phyloP scores from a whole-genome alignment of 1,284 basidiomycete species.

The Naganishia sp. region DNA sequence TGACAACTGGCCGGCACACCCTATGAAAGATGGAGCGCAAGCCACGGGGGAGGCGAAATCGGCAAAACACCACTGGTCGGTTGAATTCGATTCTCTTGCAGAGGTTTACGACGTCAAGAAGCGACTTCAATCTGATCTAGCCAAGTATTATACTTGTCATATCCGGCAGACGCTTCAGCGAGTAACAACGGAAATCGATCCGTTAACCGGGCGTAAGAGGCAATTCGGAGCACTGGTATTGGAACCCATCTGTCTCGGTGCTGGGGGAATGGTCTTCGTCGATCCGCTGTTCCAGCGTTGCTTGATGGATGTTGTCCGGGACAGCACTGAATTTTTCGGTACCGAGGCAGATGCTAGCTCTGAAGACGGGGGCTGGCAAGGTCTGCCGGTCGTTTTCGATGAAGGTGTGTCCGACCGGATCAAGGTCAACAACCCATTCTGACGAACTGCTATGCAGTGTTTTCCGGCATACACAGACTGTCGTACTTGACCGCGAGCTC shows the following conservation, averaged over 20 bases:
- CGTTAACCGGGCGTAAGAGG: constrained; percentile 37
- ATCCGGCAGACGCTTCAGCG: constrained; percentile 61
- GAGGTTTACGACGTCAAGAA: constrained; percentile 71
- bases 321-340: constrained; percentile 55
- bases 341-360: constrained; percentile 30
- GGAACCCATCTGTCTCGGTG: constrained; percentile 92
- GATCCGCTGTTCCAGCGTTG: constrained; percentile 94
- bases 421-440: neutral
- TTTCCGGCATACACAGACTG: constrained; percentile 84
- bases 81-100: constrained; percentile 59
- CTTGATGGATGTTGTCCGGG: constrained; percentile 77
- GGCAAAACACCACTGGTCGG: constrained; percentile 41
- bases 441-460: constrained; percentile 59
- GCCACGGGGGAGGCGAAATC: constrained; percentile 1
- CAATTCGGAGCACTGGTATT: constrained; percentile 73
- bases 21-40: constrained; percentile 25
- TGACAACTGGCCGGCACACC: constrained; percentile 44
- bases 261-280: constrained; percentile 96
- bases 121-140: constrained; percentile 66
- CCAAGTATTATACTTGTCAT: constrained; percentile 64
- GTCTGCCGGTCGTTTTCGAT: constrained; percentile 90
- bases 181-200: constrained; percentile 57
- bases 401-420: constrained; percentile 57
- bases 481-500: constrained; percentile 68
- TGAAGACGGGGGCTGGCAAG: constrained; percentile 59